Base-by-base conservation (phyloP, 139 green algal genomes). In the Chlamydomonas applanata region DNA sequence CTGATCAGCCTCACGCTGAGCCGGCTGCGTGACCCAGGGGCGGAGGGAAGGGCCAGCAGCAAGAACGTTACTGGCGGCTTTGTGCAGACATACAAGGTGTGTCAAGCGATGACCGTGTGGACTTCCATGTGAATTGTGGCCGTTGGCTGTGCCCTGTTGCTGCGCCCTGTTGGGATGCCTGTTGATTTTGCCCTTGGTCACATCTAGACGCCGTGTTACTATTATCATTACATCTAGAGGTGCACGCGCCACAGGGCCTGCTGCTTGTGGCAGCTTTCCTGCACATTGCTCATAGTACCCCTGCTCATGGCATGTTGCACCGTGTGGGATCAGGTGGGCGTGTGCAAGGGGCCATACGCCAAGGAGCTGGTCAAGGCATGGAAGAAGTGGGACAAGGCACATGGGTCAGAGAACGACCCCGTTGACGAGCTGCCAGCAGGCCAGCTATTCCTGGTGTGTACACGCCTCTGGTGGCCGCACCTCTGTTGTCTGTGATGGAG, bases 331-430 rank as follows among this genome's bases (percentile, higher is more conserved):
- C 79, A 86, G 20, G 86, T 96, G 40, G 85, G 85, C 16, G 77
- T 91, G 9, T 88, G 84, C 72, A 61, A 76, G 0, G 85, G 83
- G 24, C 77, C 73, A 1, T 92, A 90, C 74, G 45, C 82, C 4
- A 29, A 63, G 27, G 35, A 72, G 1, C 79, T 92, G 7, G 74
- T 87, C 30, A 65, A 67, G 13, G 87, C 84, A 9, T 92, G 87
- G 87, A 72, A 87, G 52, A 70, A 70, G 72, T 92, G 79, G 61
- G 80, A 80, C 67, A 80, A 75, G 74, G 25, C 70, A 49, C 71
- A 91, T 46, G 74, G 49, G 0, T 90, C 86, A 0, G 87, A 95
- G 69, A 96, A 95, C 81, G 90, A 96, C 62, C 74, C 79, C 22
- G 76, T 88, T 7, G 72, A 71, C 33, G n/a, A 32, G 19, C 88